Percentiles rank a stretch among this genome's conserved stretches.
phyloP scores from a whole-genome alignment of 192 early-diverging fungal genomes.

The Podochytrium sp. region DNA sequence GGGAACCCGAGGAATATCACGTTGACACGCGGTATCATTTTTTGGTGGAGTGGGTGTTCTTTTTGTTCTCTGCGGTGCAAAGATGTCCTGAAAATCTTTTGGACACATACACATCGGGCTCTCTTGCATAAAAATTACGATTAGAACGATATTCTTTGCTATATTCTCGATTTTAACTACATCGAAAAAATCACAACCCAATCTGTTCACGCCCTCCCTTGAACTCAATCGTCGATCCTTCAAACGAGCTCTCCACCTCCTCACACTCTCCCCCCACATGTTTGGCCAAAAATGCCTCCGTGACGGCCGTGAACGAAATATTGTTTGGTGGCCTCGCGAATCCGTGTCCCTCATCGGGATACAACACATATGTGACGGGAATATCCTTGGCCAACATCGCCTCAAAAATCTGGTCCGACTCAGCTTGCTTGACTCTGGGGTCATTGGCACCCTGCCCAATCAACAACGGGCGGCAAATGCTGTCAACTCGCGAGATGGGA shows the following conservation, averaged over 20 bases:
- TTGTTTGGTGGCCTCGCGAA: conserved; percentile 41
- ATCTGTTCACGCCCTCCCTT: background rate
- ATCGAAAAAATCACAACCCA: too few relatives aligned
- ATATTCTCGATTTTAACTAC: too few relatives aligned
- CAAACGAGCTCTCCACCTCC: background rate
- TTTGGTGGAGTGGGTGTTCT: too few relatives aligned
- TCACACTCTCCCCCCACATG: conserved; percentile 26
- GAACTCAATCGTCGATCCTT: background rate
- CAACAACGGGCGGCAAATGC: conserved; percentile 41
- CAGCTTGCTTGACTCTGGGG: conserved; percentile 47
- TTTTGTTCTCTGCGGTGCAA: too few relatives aligned
- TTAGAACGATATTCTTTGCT: too few relatives aligned
- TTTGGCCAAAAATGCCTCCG: conserved; percentile 38
- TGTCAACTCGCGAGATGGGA: conserved; percentile 41
- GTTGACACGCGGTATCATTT: conserved; percentile 16
- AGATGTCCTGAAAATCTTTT: too few relatives aligned
- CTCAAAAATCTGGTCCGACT: conserved; percentile 47
- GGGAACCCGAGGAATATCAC: conserved; percentile 11
- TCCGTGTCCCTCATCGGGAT: conserved; percentile 47
- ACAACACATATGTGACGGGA: conserved; percentile 42
- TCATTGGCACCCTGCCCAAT: conserved; percentile 49
- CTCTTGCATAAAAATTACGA: too few relatives aligned
- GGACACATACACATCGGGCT: too few relatives aligned
- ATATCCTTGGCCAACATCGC: conserved; percentile 36
- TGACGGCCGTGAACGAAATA: conserved; percentile 36